These are phyloP conservation scores for Suhomyces sp. DNA, from an alignment of 805 yeast species.

Conservation along the genomic window DNA sequence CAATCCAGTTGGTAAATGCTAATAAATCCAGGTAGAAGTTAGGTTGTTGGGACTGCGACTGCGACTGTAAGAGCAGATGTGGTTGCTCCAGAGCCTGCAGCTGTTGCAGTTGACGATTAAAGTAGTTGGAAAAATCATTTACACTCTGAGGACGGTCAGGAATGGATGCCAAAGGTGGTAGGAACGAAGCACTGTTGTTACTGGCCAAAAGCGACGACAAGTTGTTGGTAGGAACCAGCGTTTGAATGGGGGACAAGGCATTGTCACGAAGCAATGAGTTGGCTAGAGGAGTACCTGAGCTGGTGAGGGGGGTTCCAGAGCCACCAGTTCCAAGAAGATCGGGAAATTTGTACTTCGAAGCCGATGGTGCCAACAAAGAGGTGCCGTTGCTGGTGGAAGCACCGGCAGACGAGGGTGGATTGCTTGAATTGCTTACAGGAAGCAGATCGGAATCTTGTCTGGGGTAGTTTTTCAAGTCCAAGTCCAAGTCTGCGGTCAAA, in stretches of 20 bases:
- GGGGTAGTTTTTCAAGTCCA: conserved; percentile 31
- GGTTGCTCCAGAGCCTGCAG: conserved; percentile 6
- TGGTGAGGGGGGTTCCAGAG: conserved; percentile 5
- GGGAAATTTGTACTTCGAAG: conserved; percentile 11
- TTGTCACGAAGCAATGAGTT: conserved; percentile 18
- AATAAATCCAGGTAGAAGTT: conserved; percentile 51
- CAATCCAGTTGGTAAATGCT: conserved; percentile 50
- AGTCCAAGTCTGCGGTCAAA: conserved; percentile 44
- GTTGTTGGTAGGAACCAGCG: conserved; percentile 14
- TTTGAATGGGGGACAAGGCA: conserved; percentile 18
- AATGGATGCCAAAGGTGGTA: conserved; percentile 26
- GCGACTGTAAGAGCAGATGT: conserved; percentile 2
- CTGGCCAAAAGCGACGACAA: conserved; percentile 24
- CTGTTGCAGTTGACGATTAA: conserved; percentile 15
- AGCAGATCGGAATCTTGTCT: conserved; percentile 1
- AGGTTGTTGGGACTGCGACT: conserved; percentile 6
- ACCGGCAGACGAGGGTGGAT: conserved; percentile 4
- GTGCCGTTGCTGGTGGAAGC: neutral
- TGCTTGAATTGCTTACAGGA: neutral
- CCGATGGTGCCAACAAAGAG: conserved; percentile 16
- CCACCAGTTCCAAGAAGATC: conserved; percentile 4
- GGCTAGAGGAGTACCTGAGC: conserved; percentile 4
- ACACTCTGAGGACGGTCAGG: conserved; percentile 45
- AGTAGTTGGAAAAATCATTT: conserved; percentile 31
- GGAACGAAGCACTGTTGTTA: conserved; percentile 16